Conservation (phyloP, 2,329 filamentous ascomycete species). For the Leptographium flavum region DNA sequence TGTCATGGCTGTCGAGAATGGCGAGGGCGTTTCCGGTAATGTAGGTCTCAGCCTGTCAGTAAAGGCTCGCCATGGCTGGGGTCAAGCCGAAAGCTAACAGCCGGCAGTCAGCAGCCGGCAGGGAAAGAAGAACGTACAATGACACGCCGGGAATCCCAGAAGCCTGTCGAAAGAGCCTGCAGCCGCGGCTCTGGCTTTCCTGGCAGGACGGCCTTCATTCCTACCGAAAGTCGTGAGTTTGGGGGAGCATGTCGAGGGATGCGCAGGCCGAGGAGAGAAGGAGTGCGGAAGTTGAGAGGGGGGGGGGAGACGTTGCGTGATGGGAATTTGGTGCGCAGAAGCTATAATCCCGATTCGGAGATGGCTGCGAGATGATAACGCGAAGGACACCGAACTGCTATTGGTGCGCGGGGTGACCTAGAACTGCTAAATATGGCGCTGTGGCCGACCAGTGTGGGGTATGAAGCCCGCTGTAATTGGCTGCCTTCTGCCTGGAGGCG, state of each 20-base stretch:
- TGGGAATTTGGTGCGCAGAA: not conserved
- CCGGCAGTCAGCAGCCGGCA: not conserved
- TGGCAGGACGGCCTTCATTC: constrained; percentile 33
- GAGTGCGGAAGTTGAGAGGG: not conserved
- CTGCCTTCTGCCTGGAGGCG: too few species aligned
- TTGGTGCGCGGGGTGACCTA: too few species aligned
- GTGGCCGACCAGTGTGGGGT: too few species aligned
- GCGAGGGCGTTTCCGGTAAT: constrained; percentile 80
- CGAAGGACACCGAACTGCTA: not conserved
- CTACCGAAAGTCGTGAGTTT: constrained; percentile 10
- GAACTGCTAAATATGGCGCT: too few species aligned
- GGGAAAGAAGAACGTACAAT: constrained; percentile 14
- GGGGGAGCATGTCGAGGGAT: constrained; percentile 9
- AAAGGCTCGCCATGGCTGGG: constrained; percentile 8
- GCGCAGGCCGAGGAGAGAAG: not conserved
- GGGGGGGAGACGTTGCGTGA: not conserved
- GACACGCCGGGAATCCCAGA: constrained; percentile 25
- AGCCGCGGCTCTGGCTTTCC: constrained; percentile 32
- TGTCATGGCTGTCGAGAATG: constrained; percentile 60
- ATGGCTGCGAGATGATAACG: not conserved
- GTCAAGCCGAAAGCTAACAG: not conserved
- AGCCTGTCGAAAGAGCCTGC: constrained; percentile 31
- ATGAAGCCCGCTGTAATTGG: too few species aligned
- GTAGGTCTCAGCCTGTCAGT: constrained; percentile 47
- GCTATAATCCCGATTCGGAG: not conserved